These are phyloP conservation scores for Tuber brumale DNA, from an alignment of 495 filamentous ascomycete genomes.

Conservation along the genomic window DNA sequence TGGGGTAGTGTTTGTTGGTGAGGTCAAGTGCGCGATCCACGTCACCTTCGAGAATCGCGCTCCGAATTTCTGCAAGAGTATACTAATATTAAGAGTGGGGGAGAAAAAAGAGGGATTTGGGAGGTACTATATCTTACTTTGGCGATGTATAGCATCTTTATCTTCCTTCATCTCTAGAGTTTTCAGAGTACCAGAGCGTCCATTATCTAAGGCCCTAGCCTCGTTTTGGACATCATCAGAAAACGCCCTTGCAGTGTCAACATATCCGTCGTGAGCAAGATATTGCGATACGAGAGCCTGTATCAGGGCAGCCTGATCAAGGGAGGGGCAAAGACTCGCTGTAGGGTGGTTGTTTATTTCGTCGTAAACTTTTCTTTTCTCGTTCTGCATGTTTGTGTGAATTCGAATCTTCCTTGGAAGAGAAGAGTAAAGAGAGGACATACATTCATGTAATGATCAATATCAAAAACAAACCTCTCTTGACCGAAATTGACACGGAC, in stretches of 20 bases:
- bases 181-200: constrained; percentile 36
- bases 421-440: constrained; percentile 26
- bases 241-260: constrained; percentile 89
- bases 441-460: constrained; percentile 80
- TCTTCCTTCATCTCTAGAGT: constrained; percentile 76
- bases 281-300: constrained; percentile 55
- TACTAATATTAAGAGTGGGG: constrained; percentile 14
- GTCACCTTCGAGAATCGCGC: constrained; percentile 85
- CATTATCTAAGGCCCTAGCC: constrained; percentile 48
- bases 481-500: constrained; percentile 89
- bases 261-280: constrained; percentile 88
- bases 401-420: background rate
- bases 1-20: constrained; percentile 70
- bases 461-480: constrained; percentile 81
- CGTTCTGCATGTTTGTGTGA: constrained; percentile 21
- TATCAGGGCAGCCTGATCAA: constrained; percentile 69
- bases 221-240: constrained; percentile 73
- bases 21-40: constrained; percentile 82
- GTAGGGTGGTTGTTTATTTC: constrained; percentile 50
- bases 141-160: constrained; percentile 75
- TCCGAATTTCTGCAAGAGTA: constrained; percentile 62
- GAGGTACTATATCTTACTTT: constrained; percentile 54
- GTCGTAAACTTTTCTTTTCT: constrained; percentile 44
- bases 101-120: background rate
- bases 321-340: constrained; percentile 52